Base-by-base conservation (phyloP, 2,329 filamentous ascomycete genomes). In the Xylaria sp. region DNA sequence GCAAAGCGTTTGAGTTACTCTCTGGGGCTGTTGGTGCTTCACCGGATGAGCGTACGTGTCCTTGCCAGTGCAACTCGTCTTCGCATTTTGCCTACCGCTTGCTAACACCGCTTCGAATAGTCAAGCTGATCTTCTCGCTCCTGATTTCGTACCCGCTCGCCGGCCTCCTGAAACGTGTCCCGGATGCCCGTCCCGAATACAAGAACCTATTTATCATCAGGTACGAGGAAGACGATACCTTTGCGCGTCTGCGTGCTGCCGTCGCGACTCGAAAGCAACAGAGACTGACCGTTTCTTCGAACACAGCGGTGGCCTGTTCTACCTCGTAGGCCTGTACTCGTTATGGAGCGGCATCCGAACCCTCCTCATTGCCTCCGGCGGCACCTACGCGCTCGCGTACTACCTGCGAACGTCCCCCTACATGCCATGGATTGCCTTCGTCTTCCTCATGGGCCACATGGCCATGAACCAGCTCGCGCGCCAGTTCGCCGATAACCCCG, bases 391-490 rank as follows among this genome's bases (percentile, higher is more conserved):
- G 60, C 94, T 99, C 63, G 89, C 93, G 48, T 85, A 88, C 62
- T 92, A 87, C 70, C 78, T 97, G 41, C 83, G 91, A 62, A 73
- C 71, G 34, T 92, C 91, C 18, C 91, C 91, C 0, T 90, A 93
- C 70, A 99, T 99, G 94, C 94, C 94, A 76, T 99, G 94, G 94
- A 80, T 97, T 45, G 92, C 87, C 55, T 99, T 99, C 72, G 79
- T 91, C 45, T 97, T 96, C 69, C 78, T 96, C 52, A 97, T 99
- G 93, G 88, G 87, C 50, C 93, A 99, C 74, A 90, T 97, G 88
- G 93, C 92, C 42, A 72, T 93, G 66, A 96, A 86, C 71, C 94
- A 99, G 72, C 88, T 99, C 58, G 78, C 84, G 53, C 89, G 95
- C 38, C 91, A 96, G 72, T 83, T 86, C 38, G 76, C 82, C 38